Base-by-base conservation (phyloP, 2,329 filamentous ascomycete species). In the Hymenoscyphus infarciens region DNA sequence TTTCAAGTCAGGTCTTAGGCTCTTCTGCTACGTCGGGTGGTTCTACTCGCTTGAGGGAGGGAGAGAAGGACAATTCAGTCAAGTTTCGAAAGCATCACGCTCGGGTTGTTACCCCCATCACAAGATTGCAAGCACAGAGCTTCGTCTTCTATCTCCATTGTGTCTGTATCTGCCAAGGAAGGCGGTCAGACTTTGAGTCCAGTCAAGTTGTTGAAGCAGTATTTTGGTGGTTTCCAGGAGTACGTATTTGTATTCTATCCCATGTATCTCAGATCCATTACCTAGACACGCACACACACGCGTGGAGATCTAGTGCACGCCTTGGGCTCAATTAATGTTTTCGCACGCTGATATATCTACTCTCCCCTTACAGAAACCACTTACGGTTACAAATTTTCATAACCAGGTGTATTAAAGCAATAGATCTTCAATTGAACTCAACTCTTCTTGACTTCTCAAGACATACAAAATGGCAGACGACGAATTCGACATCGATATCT, bases 401-500 rank as follows among this genome's bases (percentile, higher is more conserved):
- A 61, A 60, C 64, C 66, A 65, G 61, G 56, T 67, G 63, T 67
- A 68, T 65, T 68, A 72, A 70, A 61, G 54, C 63, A 72, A 70
- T 70, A 71, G 55, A 64, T 64, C 56, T 64, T 63, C 57, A 61
- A 54, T 62, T 66, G 57, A 62, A 62, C 56, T 56, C 27, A 62
- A 62, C 56, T 57, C 27, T 61, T 57, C 39, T 65, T 64, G 59
- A 64, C 66, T 59, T 56, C 57, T 63, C 45, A 52, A 56, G 53
- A 35, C 57, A 42, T 31, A 25, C 68, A 66, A 63, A 60, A 89
- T 89, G 87, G 84, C 86, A 69, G 87, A 89, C 71, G 86, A 88
- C 71, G 86, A 88, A 70, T 89, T 87, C 75, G 87, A 89, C 70
- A 88, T 90, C 77, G 87, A 90, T 69, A 87, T 89, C 71, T 90